Evolutionary conservation across 2,329 filamentous ascomycete species (phyloP).

Genomic region (Neopestalotiopsis rosae): DNA sequence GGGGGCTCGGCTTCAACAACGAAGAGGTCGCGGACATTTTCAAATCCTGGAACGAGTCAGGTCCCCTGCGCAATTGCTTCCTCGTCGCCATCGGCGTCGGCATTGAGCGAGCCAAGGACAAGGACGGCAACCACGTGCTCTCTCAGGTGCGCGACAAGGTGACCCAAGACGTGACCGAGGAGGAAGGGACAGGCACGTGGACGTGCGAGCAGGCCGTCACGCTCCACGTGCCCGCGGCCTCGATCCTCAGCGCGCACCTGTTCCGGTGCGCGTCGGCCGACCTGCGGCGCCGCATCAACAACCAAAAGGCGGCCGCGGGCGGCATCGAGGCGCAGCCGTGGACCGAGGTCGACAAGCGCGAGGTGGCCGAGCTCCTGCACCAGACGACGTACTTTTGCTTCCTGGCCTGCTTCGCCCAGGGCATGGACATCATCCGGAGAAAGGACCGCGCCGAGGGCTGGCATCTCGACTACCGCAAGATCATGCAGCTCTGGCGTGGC

Average conservation of each 20-base stretch:
- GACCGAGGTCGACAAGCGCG: constrained; percentile 37
- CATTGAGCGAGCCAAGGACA: constrained; percentile 58
- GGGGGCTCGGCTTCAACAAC: constrained; percentile 61
- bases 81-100: constrained; percentile 67
- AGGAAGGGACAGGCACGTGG: constrained; percentile 73
- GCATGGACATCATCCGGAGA: constrained; percentile 66
- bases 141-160: constrained; percentile 72
- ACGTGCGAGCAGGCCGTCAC: constrained; percentile 65
- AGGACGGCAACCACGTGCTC: constrained; percentile 56
- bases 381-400: constrained; percentile 66
- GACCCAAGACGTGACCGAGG: constrained; percentile 70
- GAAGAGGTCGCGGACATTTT: constrained; percentile 67
- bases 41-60: constrained; percentile 62
- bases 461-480: constrained; percentile 56
- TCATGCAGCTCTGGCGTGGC: constrained; percentile 69
- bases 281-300: constrained; percentile 57
- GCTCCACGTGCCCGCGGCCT: constrained; percentile 68
- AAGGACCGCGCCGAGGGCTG: constrained; percentile 64
- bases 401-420: constrained; percentile 68
- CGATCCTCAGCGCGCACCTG: constrained; percentile 66
- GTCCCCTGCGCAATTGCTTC: constrained; percentile 64
- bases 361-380: constrained; percentile 63
- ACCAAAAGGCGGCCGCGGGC: constrained; percentile 52
- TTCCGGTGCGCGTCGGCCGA: constrained; percentile 69
- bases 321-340: constrained; percentile 28